These are phyloP conservation scores for Millerozyma acaciae DNA, from an alignment of 805 yeast genomes.

Conservation along the genomic window DNA sequence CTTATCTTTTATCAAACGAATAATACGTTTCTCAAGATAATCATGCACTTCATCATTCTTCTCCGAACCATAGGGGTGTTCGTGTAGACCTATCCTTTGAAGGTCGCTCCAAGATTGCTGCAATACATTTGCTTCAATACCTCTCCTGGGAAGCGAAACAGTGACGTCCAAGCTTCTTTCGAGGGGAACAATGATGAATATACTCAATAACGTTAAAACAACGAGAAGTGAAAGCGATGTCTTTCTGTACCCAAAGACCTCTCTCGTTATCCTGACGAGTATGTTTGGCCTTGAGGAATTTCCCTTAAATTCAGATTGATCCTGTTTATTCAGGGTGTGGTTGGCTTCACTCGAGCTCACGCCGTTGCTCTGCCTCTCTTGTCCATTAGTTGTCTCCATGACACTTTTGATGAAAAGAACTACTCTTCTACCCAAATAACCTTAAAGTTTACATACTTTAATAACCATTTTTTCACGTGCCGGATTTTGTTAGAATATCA, in stretches of 20 bases:
- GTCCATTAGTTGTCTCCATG: too few species aligned
- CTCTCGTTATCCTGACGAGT: constrained; percentile 32
- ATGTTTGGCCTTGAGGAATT: constrained; percentile 13
- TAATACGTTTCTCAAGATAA: constrained; percentile 48
- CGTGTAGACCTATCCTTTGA: constrained; percentile 59
- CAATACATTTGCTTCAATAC: constrained; percentile 32
- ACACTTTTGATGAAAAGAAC: too few species aligned
- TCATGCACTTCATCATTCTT: constrained; percentile 77
- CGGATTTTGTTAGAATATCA: too few species aligned
- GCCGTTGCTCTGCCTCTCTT: too few species aligned
- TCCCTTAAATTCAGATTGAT: neutral
- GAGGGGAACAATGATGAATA: constrained; percentile 34
- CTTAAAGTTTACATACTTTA: too few species aligned
- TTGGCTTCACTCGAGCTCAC: too few species aligned
- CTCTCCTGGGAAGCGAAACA: constrained; percentile 40
- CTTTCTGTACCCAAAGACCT: constrained; percentile 67
- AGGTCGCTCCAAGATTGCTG: constrained; percentile 64
- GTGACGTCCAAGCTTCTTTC: constrained; percentile 39
- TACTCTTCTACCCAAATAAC: neutral
- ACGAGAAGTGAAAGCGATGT: constrained; percentile 61
- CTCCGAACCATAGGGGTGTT: constrained; percentile 77
- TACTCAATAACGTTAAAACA: constrained; percentile 41
- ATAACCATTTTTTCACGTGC: too few species aligned
- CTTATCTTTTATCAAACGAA: constrained; percentile 24
- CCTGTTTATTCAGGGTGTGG: neutral